These are phyloP conservation scores for Delonix regia DNA, from an alignment of 306 rosid species.

Conservation along the genomic window DNA sequence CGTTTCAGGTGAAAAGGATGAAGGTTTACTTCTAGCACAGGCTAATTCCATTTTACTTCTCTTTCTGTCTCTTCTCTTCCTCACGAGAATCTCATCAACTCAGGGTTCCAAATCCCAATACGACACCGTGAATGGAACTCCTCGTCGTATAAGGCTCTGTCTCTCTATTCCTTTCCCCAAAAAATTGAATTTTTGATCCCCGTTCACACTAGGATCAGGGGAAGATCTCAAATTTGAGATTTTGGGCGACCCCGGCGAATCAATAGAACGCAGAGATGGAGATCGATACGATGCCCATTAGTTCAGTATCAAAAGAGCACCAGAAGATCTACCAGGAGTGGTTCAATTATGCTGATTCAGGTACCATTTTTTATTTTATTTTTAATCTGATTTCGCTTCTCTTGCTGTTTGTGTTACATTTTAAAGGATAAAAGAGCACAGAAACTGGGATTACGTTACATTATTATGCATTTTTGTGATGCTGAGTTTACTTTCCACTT, in stretches of 20 bases:
- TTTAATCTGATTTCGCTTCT: neutral
- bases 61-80: neutral
- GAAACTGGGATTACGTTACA: neutral
- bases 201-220: neutral
- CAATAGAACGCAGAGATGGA: constrained; percentile 51
- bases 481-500: constrained; percentile 2
- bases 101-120: neutral
- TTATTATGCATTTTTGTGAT: constrained; percentile 4
- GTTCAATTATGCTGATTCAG: constrained; percentile 86
- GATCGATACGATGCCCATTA: constrained; percentile 53
- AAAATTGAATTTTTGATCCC: neutral
- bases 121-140: neutral
- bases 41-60: neutral
- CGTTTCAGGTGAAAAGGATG: neutral
- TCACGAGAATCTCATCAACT: neutral
- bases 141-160: neutral
- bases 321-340: constrained; percentile 70
- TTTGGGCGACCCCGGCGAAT: neutral
- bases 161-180: neutral
- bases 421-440: neutral
- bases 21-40: neutral
- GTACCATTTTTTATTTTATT: constrained; percentile 28
- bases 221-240: neutral
- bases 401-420: neutral
- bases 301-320: constrained; percentile 62